Percentiles rank a stretch among this genome's conserved stretches.
Conservation (phyloP, 768 basidiomycete species). For the Xanthoconium purpureum region DNA sequence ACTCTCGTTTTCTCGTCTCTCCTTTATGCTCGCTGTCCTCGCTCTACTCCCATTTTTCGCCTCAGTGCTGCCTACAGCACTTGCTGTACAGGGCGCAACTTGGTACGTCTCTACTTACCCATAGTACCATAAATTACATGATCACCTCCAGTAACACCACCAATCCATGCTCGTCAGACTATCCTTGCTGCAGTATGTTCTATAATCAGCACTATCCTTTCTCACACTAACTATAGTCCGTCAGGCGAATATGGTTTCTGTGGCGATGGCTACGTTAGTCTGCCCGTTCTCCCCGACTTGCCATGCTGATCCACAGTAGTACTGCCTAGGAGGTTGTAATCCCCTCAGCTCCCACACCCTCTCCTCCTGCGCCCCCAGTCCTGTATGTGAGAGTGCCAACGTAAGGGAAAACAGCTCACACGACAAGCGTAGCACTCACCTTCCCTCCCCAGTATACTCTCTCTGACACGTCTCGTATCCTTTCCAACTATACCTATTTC, state of each 20-base stretch:
- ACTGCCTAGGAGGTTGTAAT: constrained; percentile 85
- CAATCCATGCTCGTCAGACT: constrained; percentile 33
- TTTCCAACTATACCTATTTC: constrained; percentile 62
- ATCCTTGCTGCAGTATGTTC: constrained; percentile 44
- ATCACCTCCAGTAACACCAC: constrained; percentile 35
- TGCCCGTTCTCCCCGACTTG: not conserved
- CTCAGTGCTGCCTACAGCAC: constrained; percentile 11
- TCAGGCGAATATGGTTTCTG: constrained; percentile 56
- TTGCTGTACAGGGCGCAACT: constrained; percentile 27
- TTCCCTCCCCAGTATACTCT: constrained; percentile 50
- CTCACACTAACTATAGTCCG: not conserved
- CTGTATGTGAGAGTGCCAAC: constrained; percentile 62
- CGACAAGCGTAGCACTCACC: not conserved
- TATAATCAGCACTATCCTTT: not conserved
- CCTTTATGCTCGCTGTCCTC: constrained; percentile 24
- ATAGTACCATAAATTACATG: not conserved
- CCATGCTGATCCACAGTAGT: constrained; percentile 40
- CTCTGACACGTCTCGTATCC: constrained; percentile 60
- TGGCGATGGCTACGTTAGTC: constrained; percentile 40
- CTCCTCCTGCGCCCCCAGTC: constrained; percentile 66
- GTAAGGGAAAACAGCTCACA: constrained; percentile 35
- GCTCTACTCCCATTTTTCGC: constrained; percentile 16
- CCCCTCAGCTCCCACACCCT: constrained; percentile 64
- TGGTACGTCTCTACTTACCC: constrained; percentile 17
- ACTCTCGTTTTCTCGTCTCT: constrained; percentile 6